Conservation (phyloP, 2,329 filamentous ascomycete genomes). For the Cladosporium sp. region DNA sequence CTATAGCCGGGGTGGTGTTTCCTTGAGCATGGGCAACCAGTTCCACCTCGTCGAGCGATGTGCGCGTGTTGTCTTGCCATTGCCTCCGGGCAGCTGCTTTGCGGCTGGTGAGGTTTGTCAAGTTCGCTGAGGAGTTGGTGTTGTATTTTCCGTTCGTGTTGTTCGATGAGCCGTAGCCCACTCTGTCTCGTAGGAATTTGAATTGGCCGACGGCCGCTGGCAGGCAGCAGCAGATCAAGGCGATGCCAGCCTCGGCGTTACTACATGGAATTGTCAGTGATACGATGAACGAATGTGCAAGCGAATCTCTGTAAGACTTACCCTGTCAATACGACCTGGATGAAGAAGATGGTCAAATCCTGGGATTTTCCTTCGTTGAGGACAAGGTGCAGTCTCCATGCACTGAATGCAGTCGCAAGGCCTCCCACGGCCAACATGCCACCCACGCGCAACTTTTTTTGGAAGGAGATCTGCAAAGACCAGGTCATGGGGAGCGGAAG, state of each 20-base stretch:
- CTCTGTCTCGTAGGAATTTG: not conserved
- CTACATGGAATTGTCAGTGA: not conserved
- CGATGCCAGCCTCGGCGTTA: conserved; percentile 7
- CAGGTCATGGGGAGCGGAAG: conserved; percentile 4
- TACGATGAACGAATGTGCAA: no score
- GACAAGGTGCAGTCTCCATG: not conserved
- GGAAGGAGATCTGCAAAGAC: not conserved
- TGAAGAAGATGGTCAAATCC: conserved; percentile 3
- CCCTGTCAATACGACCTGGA: conserved; percentile 5
- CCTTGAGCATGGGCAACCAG: conserved; percentile 1
- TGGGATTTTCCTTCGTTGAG: not conserved
- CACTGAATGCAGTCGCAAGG: conserved; percentile 5
- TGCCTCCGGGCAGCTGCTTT: not conserved
- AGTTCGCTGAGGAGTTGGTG: not conserved
- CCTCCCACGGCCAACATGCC: conserved; percentile 2
- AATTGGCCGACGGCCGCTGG: conserved; percentile 4
- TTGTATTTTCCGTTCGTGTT: not conserved
- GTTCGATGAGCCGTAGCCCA: not conserved
- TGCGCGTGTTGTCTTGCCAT: not conserved
- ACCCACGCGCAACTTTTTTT: conserved; percentile 7
- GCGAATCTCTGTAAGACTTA: no score
- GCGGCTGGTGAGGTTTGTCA: not conserved
- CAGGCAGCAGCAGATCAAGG: conserved; percentile 5
- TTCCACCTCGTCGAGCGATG: not conserved
- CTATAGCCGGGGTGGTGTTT: not conserved